These are phyloP conservation scores for Suhomyces bribrorum DNA, from an alignment of 1,139 yeast species.

Conservation along the genomic window DNA sequence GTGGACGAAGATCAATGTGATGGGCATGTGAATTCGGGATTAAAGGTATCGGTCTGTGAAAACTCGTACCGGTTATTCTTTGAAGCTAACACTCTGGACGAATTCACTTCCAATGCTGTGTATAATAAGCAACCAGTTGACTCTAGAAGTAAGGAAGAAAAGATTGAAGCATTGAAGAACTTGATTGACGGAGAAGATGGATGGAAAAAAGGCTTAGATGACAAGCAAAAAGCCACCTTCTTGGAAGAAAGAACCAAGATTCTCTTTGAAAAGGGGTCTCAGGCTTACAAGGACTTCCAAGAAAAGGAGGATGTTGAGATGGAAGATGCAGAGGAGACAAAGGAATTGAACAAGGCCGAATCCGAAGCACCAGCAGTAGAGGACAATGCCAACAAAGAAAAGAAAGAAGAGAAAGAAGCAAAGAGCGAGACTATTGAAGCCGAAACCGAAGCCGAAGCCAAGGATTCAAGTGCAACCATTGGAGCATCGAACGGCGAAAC, in stretches of 20 bases:
- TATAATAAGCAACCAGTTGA: constrained; percentile 38
- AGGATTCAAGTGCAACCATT: too few relatives aligned
- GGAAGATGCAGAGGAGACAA: constrained; percentile 12
- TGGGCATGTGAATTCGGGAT: constrained; percentile 68
- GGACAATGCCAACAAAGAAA: constrained; percentile 10
- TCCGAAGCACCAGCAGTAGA: constrained; percentile 2
- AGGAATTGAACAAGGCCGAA: background rate
- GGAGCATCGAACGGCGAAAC: too few relatives aligned
- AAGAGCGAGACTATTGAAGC: constrained; percentile 1
- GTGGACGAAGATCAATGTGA: constrained; percentile 63
- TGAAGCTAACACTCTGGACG: constrained; percentile 81
- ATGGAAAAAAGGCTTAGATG: constrained; percentile 39
- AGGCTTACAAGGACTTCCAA: constrained; percentile 27
- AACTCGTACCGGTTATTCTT: constrained; percentile 80
- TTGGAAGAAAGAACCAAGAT: constrained; percentile 27
- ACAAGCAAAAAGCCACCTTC: constrained; percentile 22
- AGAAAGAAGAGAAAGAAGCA: constrained; percentile 10
- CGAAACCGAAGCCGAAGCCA: constrained; percentile 1
- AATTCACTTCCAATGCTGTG: constrained; percentile 62
- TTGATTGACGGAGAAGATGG: constrained; percentile 40
- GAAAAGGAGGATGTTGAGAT: constrained; percentile 18
- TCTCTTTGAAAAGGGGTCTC: constrained; percentile 36
- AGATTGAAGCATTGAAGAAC: constrained; percentile 27
- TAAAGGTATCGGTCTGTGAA: constrained; percentile 78
- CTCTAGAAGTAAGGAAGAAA: constrained; percentile 25